These are phyloP conservation scores for Pezicula rhizophila DNA, from an alignment of 2,329 filamentous ascomycete species.

Conservation along the genomic window DNA sequence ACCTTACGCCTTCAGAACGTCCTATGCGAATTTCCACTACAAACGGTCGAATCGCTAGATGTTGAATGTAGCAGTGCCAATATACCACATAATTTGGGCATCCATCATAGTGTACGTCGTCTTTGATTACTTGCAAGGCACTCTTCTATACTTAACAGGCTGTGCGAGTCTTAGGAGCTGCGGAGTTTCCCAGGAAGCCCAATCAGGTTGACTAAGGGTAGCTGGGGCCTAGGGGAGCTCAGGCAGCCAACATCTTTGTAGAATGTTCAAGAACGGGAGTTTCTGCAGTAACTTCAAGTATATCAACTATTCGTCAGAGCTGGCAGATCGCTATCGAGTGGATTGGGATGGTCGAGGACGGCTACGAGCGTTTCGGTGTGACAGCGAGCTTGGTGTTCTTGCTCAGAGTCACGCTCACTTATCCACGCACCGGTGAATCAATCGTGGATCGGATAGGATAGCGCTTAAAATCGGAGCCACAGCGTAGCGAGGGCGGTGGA, in stretches of 20 bases:
- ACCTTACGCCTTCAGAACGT: conserved; percentile 4
- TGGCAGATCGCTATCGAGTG: background rate
- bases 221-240: conserved; percentile 19
- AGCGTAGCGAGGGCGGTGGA: no score
- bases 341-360: conserved; percentile 8
- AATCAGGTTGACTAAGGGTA: conserved; percentile 18
- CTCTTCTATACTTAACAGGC: conserved; percentile 5
- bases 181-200: conserved; percentile 11
- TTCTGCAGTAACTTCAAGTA: background rate
- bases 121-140: conserved; percentile 2
- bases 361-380: conserved; percentile 6
- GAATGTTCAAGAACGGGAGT: background rate
- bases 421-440: conserved; percentile 5
- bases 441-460: conserved; percentile 5
- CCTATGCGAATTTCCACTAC: conserved; percentile 15
- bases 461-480: conserved; percentile 10
- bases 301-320: background rate
- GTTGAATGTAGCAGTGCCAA: conserved; percentile 17
- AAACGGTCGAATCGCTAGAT: conserved; percentile 23
- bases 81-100: conserved; percentile 28
- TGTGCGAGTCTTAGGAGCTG: conserved; percentile 6
- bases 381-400: conserved; percentile 10
- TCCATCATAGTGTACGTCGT: conserved; percentile 22
- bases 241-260: conserved; percentile 19
- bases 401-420: conserved; percentile 21